Evolutionary conservation across 1,284 basidiomycete species (phyloP), one percentile per base, ranked within the genome.

Genomic region (Rhizoctonia solani): DNA sequence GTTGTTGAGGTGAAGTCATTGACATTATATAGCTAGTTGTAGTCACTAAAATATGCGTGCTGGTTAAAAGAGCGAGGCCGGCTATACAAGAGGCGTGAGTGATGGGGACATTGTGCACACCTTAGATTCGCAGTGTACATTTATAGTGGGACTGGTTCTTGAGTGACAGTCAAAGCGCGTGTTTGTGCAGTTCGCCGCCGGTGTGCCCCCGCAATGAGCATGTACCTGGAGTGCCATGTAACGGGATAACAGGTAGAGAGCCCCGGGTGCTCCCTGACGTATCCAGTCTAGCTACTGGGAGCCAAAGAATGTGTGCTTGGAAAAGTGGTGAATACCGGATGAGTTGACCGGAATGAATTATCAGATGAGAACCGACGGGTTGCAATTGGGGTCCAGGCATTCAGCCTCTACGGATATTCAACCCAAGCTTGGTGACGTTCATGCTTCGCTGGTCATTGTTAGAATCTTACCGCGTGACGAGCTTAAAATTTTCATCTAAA

Each of bases 1-100:
- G 52, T 13, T 50, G 5, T 34, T 54, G 63, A 66, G 63, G 63
- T 21, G 63, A 52, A 66, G 63, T 37, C 61, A 65, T 65, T 65
- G 49, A 23, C 37, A n/a, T 29, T 16, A 23, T 34, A 53, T 23
- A 53, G 46, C 39, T 32, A 27, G 46, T 46, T 11, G 21, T 46
- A 46, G 21, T 11, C 5, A 19, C 8, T 21, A 46, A 11, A 21
- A 46, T 21, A 19, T 9, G 16, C 37, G 44, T 21, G 44, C 44
- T 46, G 21, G 44, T 19, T 19, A 9, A 19, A 9, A 19, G 44
- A 9, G 19, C 44, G 9, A 46, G 44, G 21, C n/a, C 11, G 44
- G 21, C n/a, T n/a, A 39, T 11, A 46, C 44, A 9, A 19, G 44
- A 46, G 44, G 9, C 6, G 44, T 14, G n/a, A 46, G 44, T 19